Base-by-base conservation (phyloP, 805 yeast genomes). In the Candida vaughaniae region DNA sequence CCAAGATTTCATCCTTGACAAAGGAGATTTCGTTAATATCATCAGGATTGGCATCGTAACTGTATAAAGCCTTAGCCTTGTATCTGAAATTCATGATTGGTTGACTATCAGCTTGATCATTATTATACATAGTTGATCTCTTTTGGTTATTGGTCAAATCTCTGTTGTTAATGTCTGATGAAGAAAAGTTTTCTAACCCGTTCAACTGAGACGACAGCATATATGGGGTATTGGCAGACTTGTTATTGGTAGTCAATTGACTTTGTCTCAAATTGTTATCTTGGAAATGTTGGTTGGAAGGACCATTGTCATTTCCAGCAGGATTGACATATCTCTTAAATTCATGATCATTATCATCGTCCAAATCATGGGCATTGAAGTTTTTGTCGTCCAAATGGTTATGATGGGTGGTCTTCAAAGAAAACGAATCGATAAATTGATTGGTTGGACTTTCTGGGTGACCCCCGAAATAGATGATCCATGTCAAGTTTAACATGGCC, bases 1-100 rank as follows among this genome's bases (percentile, higher is more conserved):
- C 88, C 59, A 91, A 73, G n/a, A 88, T 67, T 60, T 91, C 98
- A 38, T 93, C 96, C 60, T 90, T 88, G 46, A 74, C 80, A 54
- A 91, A 93, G 4, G 95, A 84, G 16, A 91, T 77, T 64, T 91
- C 99, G 54, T 90, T 89, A 45, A 84, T 88, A 60, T 91, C 99
- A 40, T 84, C 95, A 1, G 91, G 93, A 52, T 85, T 88, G 5
- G 97, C 96, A 35, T 80, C 80, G 58, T 93, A 91, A 32, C 83
- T 74, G 59, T 88, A 93, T 35, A 91, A 70, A 0, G 96, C 97
- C 48, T 77, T 76, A 6, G 96, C 99, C 40, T 80, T 75, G 56
- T 85, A 85, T 31, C 95, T 88, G 64, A 86, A 91, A 40, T 75
- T 77, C 34, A 52, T 43, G n/a, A 45, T 46, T 11, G 55, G 52